A percentile compares a stretch with the other conserved stretches of the same genome.
phyloP scores from a whole-genome alignment of 306 rosid genomes.

The Myrica gale region DNA sequence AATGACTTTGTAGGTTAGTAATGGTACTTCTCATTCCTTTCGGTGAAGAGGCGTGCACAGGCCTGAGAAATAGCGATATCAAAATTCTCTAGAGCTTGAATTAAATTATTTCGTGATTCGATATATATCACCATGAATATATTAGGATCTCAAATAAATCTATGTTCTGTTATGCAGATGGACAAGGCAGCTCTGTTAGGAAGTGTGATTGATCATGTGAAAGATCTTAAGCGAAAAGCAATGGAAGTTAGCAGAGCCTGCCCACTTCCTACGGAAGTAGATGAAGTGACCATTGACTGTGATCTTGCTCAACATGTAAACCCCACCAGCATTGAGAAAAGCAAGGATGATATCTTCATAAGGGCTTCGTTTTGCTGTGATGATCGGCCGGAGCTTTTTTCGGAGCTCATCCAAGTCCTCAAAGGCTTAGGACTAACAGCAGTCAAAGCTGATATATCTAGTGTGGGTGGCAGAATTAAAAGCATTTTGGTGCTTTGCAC shows the following conservation, averaged over 20 bases:
- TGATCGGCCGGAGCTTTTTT: conserved; percentile 77
- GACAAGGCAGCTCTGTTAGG: conserved; percentile 95
- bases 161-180: conserved; percentile 54
- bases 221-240: conserved; percentile 87
- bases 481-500: conserved; percentile 72
- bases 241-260: conserved; percentile 53
- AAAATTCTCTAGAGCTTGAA: background rate
- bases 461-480: conserved; percentile 83
- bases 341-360: conserved; percentile 37
- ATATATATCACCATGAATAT: background rate
- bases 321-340: conserved; percentile 20
- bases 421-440: conserved; percentile 64
- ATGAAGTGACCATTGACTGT: conserved; percentile 69
- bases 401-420: conserved; percentile 80
- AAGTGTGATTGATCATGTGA: conserved; percentile 84
- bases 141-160: background rate
- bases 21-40: background rate
- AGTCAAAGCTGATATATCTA: conserved; percentile 75
- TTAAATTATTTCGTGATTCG: background rate
- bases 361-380: conserved; percentile 90
- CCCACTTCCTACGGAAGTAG: conserved; percentile 74
- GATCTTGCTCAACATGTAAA: conserved; percentile 37
- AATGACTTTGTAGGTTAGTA: background rate
- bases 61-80: background rate
- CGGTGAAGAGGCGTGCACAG: background rate